Base-by-base conservation (phyloP, 2,329 filamentous ascomycete genomes). In the Chaetoscypha palmicola region DNA sequence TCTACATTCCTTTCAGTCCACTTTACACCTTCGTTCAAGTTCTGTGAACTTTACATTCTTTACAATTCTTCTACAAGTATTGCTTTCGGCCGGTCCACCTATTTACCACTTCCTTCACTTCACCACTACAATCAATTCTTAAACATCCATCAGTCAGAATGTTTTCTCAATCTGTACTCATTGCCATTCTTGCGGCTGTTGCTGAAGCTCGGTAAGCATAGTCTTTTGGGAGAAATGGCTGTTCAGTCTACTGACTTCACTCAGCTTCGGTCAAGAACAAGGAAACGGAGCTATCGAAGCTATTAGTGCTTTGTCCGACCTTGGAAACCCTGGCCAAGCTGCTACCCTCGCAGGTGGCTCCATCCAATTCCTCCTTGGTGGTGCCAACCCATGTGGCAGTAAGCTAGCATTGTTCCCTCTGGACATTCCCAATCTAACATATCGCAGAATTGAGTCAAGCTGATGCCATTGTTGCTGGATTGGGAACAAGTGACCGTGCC, bases 251-350 rank as follows among this genome's bases (percentile, higher is more conserved):
- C 43, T 47, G 36, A 54, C 37, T 12, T 8, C 32, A 12, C 37
- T 16, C 38, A 56, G 80, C 53, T 83, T 84, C 61, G 74, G 74
- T 33, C 77, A 82, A 63, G 80, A 84, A 62, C 74, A 81, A 55
- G 55, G 45, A 12, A 45, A 33, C 30, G 50, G 44, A 53, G 72
- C 78, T 36, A 77, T 81, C 39, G 56, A 64, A 16, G 73, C 70
- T 45, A 73, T 83, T 51, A 61, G 64, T 35, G 69, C 69, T 22
- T 70, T 83, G 17, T 61, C 72, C 74, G 43, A 22, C 3, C 20
- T 22, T 17, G 80, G 80, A 41, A 62, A 65, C 30, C 67, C 79
- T 1, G 81, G 81, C 31, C 71, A 72, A 51, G 80, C 81, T 38
- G 72, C 71, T 28, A 84, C 79, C 33, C 73, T 86, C 44, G 75